Conservation (phyloP, 805 yeast genomes). For the Komagataella mondaviorum region DNA sequence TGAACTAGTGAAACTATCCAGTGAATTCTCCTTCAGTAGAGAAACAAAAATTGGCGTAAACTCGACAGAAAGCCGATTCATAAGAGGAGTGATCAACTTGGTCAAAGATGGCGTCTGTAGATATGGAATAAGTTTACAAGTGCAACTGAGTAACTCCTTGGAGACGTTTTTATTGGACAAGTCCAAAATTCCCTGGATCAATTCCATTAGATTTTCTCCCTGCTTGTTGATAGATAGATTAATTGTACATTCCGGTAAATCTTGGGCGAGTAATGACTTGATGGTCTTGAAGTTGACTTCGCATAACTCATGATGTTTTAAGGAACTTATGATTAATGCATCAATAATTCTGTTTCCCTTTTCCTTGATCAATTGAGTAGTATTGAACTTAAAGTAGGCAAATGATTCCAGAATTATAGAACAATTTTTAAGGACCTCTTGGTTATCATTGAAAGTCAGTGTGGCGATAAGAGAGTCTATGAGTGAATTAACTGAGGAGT, state of each 20-base stretch:
- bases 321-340: slow-evolving; percentile 9
- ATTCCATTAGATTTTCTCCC: slow-evolving; percentile 7
- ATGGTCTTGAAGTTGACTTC: slow-evolving; percentile 14
- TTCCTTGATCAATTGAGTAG: slow-evolving; percentile 7
- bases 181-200: slow-evolving; percentile 6
- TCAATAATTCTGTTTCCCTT: slow-evolving; percentile 4
- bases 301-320: slow-evolving; percentile 10
- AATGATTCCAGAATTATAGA: slow-evolving; percentile 16
- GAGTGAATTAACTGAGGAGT: not conserved
- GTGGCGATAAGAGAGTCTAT: slow-evolving; percentile 2
- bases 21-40: slow-evolving; percentile 4
- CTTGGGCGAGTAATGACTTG: slow-evolving; percentile 10
- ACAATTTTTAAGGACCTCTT: slow-evolving; percentile 7
- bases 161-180: slow-evolving; percentile 1
- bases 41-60: slow-evolving; percentile 11
- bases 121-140: slow-evolving; percentile 13
- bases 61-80: slow-evolving; percentile 9
- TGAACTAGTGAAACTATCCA: not conserved
- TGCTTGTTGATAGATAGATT: slow-evolving; percentile 3
- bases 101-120: slow-evolving; percentile 6
- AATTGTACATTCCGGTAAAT: slow-evolving; percentile 7
- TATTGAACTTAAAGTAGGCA: slow-evolving; percentile 11
- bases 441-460: slow-evolving; percentile 7
- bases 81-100: slow-evolving; percentile 9
- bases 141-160: slow-evolving; percentile 8